These are phyloP conservation scores for Fraxinus excelsior DNA, from an alignment of 257 asterid species.

Conservation along the genomic window DNA sequence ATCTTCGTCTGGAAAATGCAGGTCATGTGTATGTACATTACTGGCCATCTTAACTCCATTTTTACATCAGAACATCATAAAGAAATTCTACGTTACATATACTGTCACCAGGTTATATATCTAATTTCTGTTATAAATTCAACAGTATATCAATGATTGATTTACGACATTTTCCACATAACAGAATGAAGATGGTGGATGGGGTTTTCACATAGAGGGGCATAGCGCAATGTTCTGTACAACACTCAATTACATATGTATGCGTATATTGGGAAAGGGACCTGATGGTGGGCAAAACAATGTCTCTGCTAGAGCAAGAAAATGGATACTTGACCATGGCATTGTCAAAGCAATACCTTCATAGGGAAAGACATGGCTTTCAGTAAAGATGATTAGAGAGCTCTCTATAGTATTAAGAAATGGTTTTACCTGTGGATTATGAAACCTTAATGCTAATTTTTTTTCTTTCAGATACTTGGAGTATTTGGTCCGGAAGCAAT, in stretches of 20 bases:
- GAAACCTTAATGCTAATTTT: neutral
- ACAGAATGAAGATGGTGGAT: constrained; percentile 82
- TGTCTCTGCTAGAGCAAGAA: constrained; percentile 63
- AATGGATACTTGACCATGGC: constrained; percentile 85
- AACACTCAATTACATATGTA: constrained; percentile 57
- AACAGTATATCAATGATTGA: neutral
- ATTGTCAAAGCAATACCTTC: constrained; percentile 68
- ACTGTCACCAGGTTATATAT: constrained; percentile 74
- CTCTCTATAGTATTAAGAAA: neutral
- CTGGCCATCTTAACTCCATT: constrained; percentile 62
- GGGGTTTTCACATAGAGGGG: constrained; percentile 84
- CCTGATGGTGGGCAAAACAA: constrained; percentile 55
- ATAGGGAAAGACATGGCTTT: constrained; percentile 87
- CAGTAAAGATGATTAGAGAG: constrained; percentile 36
- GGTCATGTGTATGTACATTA: constrained; percentile 67
- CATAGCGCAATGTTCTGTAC: constrained; percentile 84
- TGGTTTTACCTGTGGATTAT: neutral
- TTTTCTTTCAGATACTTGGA: constrained; percentile 55
- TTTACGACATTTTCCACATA: neutral
- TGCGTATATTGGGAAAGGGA: constrained; percentile 70
- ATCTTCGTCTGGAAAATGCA: constrained; percentile 23
- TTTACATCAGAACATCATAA: constrained; percentile 59
- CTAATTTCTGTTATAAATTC: neutral
- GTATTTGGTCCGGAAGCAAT: constrained; percentile 71
- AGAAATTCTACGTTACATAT: constrained; percentile 71